Conservation (phyloP, 768 basidiomycete species). For the Chalciporus piperatus region DNA sequence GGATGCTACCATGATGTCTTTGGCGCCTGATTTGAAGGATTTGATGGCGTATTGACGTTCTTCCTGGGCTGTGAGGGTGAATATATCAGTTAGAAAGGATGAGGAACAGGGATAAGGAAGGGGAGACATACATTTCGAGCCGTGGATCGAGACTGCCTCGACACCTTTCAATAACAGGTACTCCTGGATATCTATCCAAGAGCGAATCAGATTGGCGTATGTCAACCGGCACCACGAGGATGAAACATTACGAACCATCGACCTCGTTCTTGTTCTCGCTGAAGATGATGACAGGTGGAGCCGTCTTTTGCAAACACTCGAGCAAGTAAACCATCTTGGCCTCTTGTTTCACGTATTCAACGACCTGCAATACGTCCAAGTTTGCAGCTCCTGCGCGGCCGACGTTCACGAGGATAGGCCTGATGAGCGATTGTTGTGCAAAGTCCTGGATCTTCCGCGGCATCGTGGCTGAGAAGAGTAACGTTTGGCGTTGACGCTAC, state of each 20-base stretch:
- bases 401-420: slow-evolving; percentile 93
- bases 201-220: slow-evolving; percentile 1
- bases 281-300: slow-evolving; percentile 96
- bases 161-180: slow-evolving; percentile 95
- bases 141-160: slow-evolving; percentile 98
- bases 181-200: slow-evolving; percentile 87
- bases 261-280: slow-evolving; percentile 99
- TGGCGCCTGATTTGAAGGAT: slow-evolving; percentile 94
- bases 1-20: slow-evolving; percentile 99
- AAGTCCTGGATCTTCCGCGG: slow-evolving; percentile 99
- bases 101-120: neutral
- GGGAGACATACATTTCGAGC: slow-evolving; percentile 77
- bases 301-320: slow-evolving; percentile 97
- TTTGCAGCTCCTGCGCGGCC: slow-evolving; percentile 98
- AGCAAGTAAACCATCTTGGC: slow-evolving; percentile 99
- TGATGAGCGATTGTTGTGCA: slow-evolving; percentile 93
- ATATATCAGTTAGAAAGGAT: neutral
- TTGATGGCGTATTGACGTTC: slow-evolving; percentile 99
- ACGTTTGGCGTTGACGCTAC: slow-evolving; percentile 92
- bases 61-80: slow-evolving; percentile 73
- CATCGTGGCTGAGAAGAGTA: slow-evolving; percentile 99
- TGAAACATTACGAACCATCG: slow-evolving; percentile 62
- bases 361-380: slow-evolving; percentile 92
- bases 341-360: slow-evolving; percentile 99
- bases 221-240: neutral